Base-by-base conservation (phyloP, 2,329 filamentous ascomycete genomes). In the Claviceps capensis region DNA sequence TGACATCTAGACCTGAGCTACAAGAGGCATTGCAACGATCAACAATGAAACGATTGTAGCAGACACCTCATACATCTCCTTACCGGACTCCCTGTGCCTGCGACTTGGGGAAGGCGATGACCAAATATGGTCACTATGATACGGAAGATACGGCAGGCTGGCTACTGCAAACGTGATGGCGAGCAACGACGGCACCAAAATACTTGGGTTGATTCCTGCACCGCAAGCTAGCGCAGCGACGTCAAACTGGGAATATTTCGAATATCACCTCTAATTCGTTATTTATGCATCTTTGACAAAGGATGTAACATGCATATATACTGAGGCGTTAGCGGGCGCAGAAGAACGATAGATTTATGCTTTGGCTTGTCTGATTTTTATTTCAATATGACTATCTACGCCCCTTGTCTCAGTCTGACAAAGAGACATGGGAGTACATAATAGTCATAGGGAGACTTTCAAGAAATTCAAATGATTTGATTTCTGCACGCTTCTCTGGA, bases 21-120 rank as follows among this genome's bases (percentile, higher is more conserved):
- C 73, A 91, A 57, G 87, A 95, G 66, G 93, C 93, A 34, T 74
- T 98, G 56, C 84, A 86, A 63, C 78, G 86, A 62, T 94, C 88
- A 65, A 85, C 84, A 50, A 76, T 89, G 68, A 78, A 81, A 63
- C 64, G 63, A 30, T 53, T 57, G 52, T 66, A 61, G 53, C 53
- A 26, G 23, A n/a, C 22, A 52, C 17, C 34, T n/a, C 19, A 9
- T 30, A 26, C 19, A 4, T 5, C 30, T 44, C 16, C 17, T 17
- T 30, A 4, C 16, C 14, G 17, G 14, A 34, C 16, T 19, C 40
- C 5, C 16, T 51, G 8, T 38, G 30, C 26, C 26, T 19, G 34
- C 42, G 37, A n/a, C 41, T 36, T n/a, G 44, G 11, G n/a, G 16
- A 49, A 36, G 48, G 14, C 14, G n/a, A 37, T 16, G 17, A 13